Conservation (phyloP, 2,329 filamentous ascomycete species). For the Scleromitrula shiraiana region DNA sequence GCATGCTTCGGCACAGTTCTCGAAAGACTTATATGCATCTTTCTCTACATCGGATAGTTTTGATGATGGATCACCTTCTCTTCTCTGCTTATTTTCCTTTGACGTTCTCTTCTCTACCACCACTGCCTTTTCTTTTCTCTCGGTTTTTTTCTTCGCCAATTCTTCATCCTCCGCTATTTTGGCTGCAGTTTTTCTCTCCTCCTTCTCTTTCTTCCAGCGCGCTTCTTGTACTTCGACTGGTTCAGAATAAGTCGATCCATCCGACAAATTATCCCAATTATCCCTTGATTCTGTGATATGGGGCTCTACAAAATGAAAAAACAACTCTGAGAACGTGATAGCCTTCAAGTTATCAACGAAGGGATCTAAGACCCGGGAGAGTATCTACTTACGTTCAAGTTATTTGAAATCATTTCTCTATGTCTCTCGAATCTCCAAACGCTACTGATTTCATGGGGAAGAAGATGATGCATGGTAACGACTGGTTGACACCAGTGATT, state of each 20-base stretch:
- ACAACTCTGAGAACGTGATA: slow-evolving; percentile 34
- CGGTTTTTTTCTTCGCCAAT: neutral
- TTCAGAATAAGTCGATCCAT: slow-evolving; percentile 36
- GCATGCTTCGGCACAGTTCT: slow-evolving; percentile 44
- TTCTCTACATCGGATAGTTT: slow-evolving; percentile 8
- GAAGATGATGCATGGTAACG: slow-evolving; percentile 50
- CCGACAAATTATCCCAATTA: slow-evolving; percentile 46
- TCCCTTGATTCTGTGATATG: slow-evolving; percentile 35
- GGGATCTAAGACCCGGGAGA: no score
- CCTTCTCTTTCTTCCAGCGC: neutral
- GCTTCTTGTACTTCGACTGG: neutral
- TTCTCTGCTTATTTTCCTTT: slow-evolving; percentile 1
- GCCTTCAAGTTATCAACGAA: slow-evolving; percentile 3
- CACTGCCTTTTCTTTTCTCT: neutral
- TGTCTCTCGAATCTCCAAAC: slow-evolving; percentile 46
- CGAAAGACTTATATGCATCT: slow-evolving; percentile 34
- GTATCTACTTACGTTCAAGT: slow-evolving; percentile 10
- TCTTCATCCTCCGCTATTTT: neutral
- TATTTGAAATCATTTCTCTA: slow-evolving; percentile 14
- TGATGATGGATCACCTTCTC: neutral
- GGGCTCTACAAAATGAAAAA: slow-evolving; percentile 39
- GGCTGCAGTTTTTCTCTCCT: neutral
- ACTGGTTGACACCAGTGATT: slow-evolving; percentile 49
- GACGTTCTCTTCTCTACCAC: neutral
- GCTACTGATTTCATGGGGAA: slow-evolving; percentile 41